These are phyloP conservation scores for Boechera retrofracta DNA, from an alignment of 345 rosid species.

Conservation along the genomic window DNA sequence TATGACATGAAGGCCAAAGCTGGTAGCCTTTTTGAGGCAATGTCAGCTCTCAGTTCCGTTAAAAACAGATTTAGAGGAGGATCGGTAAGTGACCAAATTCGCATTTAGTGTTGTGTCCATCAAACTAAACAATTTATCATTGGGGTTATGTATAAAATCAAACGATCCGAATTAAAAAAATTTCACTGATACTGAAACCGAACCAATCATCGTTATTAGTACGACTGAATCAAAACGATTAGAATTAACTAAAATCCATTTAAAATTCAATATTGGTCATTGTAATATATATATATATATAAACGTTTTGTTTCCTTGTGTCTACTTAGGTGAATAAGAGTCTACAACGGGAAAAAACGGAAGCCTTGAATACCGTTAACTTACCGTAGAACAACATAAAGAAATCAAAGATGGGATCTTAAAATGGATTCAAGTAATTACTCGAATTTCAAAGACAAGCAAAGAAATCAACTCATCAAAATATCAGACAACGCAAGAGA, in stretches of 20 bases:
- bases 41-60: background rate
- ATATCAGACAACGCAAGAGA: background rate
- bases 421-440: conserved; percentile 13
- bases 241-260: too few relatives aligned
- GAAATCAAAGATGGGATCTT: conserved; percentile 28
- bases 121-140: background rate
- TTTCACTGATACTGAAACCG: too few relatives aligned
- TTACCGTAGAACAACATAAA: background rate
- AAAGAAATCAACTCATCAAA: conserved; percentile 15
- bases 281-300: too few relatives aligned
- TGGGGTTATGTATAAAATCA: too few relatives aligned
- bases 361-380: conserved; percentile 21
- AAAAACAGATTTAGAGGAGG: background rate
- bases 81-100: background rate
- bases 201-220: too few relatives aligned
- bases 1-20: conserved; percentile 37
- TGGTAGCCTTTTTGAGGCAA: conserved; percentile 14
- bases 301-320: background rate
- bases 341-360: conserved; percentile 13
- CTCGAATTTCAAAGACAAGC: conserved; percentile 8
- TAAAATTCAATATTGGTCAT: too few relatives aligned
- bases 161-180: too few relatives aligned
- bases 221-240: too few relatives aligned
- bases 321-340: conserved; percentile 9
- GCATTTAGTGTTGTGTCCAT: background rate